Conservation (phyloP, 352 stramenopile species). For the Phytopythium sindhum region DNA sequence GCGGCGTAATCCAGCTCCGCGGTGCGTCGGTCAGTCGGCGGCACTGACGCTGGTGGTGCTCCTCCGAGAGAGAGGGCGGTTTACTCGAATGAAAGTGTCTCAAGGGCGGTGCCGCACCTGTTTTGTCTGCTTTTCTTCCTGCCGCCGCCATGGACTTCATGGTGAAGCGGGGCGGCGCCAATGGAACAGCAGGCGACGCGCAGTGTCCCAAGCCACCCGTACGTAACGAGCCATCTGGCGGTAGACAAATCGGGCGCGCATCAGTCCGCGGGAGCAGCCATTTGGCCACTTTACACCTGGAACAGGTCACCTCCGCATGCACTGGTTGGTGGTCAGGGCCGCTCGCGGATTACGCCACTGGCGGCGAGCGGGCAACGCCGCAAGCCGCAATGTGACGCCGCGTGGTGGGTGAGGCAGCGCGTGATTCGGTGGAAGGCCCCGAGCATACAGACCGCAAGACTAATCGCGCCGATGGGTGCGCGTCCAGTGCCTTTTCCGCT, state of each 20-base stretch:
- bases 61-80: not conserved
- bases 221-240: no score
- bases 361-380: not conserved
- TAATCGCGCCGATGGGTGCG: not conserved
- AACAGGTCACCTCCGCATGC: not conserved
- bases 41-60: not conserved
- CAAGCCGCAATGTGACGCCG: not conserved
- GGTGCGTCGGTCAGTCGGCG: not conserved
- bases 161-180: not conserved
- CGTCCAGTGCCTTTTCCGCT: not conserved
- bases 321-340: not conserved
- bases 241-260: no score
- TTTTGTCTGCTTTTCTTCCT: not conserved
- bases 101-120: conserved; percentile 3
- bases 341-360: not conserved
- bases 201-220: no score
- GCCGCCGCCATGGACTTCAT: no score
- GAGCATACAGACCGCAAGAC: not conserved
- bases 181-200: not conserved
- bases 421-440: not conserved
- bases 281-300: no score
- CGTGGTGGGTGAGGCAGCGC: not conserved
- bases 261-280: no score
- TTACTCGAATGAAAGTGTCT: conserved; percentile 4
- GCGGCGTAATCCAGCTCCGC: not conserved